Evolutionary conservation across 2,329 filamentous ascomycete genomes (phyloP).

Genomic region (Fusarium dimerum): DNA sequence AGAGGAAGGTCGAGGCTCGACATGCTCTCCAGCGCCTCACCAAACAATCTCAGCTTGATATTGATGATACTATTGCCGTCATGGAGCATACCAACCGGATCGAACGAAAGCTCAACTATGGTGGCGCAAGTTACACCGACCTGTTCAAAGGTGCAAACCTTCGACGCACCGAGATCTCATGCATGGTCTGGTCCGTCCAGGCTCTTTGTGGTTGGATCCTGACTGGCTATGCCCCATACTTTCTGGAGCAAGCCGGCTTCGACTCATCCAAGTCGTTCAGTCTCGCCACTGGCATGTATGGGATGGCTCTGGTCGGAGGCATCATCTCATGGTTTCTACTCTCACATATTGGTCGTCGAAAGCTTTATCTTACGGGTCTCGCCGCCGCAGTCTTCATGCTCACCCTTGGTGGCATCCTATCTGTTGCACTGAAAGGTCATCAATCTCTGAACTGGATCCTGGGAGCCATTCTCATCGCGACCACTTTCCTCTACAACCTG

Average conservation of each 20-base stretch:
- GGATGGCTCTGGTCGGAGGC: conserved; percentile 42
- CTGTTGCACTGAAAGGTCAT: conserved; percentile 28
- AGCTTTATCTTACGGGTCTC: conserved; percentile 42
- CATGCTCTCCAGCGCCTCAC: conserved; percentile 33
- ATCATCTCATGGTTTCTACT: conserved; percentile 43
- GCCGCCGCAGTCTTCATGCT: conserved; percentile 33
- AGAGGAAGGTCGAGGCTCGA: conserved; percentile 34
- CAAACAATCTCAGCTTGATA: conserved; percentile 32
- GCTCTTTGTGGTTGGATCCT: conserved; percentile 26
- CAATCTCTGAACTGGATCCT: conserved; percentile 37
- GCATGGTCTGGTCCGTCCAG: conserved; percentile 29
- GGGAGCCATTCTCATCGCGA: conserved; percentile 41
- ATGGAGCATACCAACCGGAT: conserved; percentile 45
- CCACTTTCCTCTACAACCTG: conserved; percentile 40
- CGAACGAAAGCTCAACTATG: conserved; percentile 40
- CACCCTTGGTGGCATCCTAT: conserved; percentile 41
- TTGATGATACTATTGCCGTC: conserved; percentile 46
- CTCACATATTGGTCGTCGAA: conserved; percentile 40
- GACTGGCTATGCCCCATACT: conserved; percentile 36
- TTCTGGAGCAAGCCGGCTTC: conserved; percentile 45
- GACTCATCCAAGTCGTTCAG: conserved; percentile 37
- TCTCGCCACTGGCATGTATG: conserved; percentile 41
- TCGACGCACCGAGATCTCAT: conserved; percentile 31
- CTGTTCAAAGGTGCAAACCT: conserved; percentile 27
- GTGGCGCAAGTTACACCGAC: conserved; percentile 30